Conservation (phyloP, 805 yeast genomes). For the Ogataea naganishii region DNA sequence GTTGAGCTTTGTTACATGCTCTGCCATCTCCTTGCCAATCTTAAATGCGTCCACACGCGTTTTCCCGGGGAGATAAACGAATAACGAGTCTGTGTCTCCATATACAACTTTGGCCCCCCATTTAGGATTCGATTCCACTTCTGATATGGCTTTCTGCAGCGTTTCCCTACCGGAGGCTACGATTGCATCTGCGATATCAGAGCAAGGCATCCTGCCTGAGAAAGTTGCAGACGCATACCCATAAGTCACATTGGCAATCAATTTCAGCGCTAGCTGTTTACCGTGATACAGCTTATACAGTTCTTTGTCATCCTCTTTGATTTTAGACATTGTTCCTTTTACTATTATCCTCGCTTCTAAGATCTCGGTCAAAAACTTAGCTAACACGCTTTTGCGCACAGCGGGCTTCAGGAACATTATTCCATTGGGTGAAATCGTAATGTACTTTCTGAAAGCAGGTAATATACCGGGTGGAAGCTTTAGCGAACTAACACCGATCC, state of each 20-base stretch:
- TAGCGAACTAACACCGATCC: conserved; percentile 43
- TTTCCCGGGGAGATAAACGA: conserved; percentile 84
- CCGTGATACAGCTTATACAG: conserved; percentile 54
- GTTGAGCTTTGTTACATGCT: conserved; percentile 48
- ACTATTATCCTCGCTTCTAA: conserved; percentile 73
- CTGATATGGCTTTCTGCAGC: conserved; percentile 55
- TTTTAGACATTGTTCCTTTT: conserved; percentile 59
- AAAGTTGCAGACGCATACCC: conserved; percentile 94
- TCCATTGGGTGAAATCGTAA: conserved; percentile 82
- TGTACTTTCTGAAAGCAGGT: conserved; percentile 39
- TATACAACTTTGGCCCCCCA: conserved; percentile 93
- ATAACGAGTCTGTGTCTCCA: conserved; percentile 93
- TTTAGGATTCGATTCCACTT: conserved; percentile 47
- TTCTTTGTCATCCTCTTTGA: conserved; percentile 36
- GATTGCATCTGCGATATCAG: conserved; percentile 91
- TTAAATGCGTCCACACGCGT: conserved; percentile 68
- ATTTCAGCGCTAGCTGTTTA: conserved; percentile 78
- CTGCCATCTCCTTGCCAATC: conserved; percentile 66
- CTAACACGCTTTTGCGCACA: conserved; percentile 63
- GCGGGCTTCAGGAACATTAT: conserved; percentile 59
- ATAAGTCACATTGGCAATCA: conserved; percentile 92
- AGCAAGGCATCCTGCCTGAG: conserved; percentile 95
- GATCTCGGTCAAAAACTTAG: conserved; percentile 79
- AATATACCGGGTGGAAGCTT: conserved; percentile 51
- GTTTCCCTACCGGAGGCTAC: conserved; percentile 89